phyloP scores from a whole-genome alignment of 176 grass and related monocot species.

The Aegilops bicornis region DNA sequence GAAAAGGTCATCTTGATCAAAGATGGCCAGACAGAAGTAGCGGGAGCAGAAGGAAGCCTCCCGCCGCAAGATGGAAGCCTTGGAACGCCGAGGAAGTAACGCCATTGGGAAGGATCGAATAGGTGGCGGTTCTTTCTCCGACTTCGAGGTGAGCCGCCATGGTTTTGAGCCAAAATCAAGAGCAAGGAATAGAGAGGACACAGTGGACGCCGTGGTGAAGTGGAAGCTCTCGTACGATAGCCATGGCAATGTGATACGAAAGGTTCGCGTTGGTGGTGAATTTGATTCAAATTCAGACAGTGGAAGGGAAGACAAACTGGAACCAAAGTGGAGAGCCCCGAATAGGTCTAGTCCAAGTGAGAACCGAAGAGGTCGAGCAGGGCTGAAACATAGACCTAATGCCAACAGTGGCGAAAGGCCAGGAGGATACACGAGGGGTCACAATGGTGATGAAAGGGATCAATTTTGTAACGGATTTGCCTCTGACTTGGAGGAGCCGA shows the following conservation, averaged over 20 bases:
- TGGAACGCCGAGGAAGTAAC: background rate
- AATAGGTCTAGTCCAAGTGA: background rate
- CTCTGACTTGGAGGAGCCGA: conserved; percentile 33
- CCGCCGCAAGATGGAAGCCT: background rate
- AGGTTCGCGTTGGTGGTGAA: background rate
- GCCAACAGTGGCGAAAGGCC: background rate
- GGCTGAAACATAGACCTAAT: background rate
- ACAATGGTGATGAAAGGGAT: background rate
- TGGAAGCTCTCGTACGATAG: background rate
- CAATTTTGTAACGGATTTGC: background rate
- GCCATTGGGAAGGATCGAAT: background rate
- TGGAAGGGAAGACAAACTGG: background rate
- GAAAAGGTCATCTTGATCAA: background rate
- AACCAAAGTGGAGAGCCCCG: conserved; percentile 9
- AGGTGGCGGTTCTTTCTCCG: conserved; percentile 4
- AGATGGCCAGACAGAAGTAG: conserved; percentile 2
- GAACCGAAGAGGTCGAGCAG: background rate
- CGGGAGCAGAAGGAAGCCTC: background rate
- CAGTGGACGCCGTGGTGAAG: background rate
- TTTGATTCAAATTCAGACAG: background rate
- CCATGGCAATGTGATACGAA: background rate
- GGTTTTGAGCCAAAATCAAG: conserved; percentile 19
- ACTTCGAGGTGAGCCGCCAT: background rate
- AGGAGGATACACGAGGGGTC: background rate
- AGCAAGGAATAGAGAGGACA: background rate